Evolutionary conservation across 2,329 filamentous ascomycete species (phyloP).

Genomic region (Hymenoscyphus occultus): DNA sequence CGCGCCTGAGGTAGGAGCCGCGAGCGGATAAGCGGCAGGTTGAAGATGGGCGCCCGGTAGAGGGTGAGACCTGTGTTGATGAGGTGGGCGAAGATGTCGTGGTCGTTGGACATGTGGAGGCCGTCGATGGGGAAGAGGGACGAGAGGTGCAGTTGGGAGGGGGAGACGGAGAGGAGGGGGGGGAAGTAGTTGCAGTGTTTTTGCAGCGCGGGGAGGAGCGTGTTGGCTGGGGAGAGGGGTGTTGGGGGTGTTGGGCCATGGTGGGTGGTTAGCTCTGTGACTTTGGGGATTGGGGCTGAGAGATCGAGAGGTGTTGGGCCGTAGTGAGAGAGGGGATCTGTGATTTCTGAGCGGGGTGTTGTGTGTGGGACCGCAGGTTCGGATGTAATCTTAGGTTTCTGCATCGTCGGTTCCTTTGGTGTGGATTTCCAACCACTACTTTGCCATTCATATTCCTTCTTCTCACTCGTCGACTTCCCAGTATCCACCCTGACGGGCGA

Average conservation of each 20-base stretch:
- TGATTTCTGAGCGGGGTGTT: background rate
- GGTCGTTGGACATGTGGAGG: background rate
- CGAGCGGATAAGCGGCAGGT: background rate
- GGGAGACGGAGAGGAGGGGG: background rate
- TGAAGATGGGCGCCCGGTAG: background rate
- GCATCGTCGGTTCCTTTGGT: background rate
- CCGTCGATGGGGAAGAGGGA: background rate
- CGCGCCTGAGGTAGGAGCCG: background rate
- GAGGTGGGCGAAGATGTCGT: constrained; percentile 2
- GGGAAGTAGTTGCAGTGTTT: too few relatives aligned
- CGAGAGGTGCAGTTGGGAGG: background rate
- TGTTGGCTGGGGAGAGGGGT: background rate
- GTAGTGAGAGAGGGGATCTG: background rate
- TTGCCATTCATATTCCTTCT: background rate
- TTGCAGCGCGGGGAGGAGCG: background rate
- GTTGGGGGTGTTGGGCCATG: background rate
- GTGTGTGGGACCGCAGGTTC: too few relatives aligned
- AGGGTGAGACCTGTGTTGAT: background rate
- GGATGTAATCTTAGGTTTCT: background rate
- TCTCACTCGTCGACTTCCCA: background rate
- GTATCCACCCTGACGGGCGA: background rate
- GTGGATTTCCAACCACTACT: background rate
- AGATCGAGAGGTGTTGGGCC: background rate
- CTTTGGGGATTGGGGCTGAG: too few relatives aligned
- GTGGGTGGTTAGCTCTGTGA: background rate